Evolutionary conservation across 2,329 filamentous ascomycete species (phyloP), one percentile per base, ranked within the genome.

Genomic region (Teratosphaeria pseudoeucalypti): DNA sequence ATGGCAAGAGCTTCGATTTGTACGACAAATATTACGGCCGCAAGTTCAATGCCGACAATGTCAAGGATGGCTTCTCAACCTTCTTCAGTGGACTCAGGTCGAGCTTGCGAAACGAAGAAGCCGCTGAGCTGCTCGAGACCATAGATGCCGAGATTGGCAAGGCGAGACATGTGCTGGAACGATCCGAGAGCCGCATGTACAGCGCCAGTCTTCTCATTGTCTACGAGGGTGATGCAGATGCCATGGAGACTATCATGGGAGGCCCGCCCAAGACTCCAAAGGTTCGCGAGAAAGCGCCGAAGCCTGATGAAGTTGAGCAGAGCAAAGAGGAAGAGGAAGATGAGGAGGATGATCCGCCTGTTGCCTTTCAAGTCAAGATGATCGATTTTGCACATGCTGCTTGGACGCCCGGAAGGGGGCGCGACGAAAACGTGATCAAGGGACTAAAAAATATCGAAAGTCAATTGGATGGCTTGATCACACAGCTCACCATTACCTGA

Each of bases 371-470:
- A 12, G 80, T 96, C 56, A 94, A 92, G 71, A 80, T 99, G 63
- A 99, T 99, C 67, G 94, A 99, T 73, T 99, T 99, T 79, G 94
- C 94, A 1, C 94, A 99, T 74, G 94, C 94, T 11, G 77, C 79
- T 56, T 97, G 88, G 86, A 87, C 85, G 1, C 88, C 89, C 0
- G 90, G 90, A 1, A 76, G 87, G 67, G 92, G 92, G 0, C 87
- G 88, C 0, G 94, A 99, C 72, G 87, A 95, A 75, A 97, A 97
- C 70, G 86, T 96, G 34, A 85, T 97, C 66, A 81, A 85, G 60
- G 81, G 88, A 58, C 74, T 95, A 62, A 68, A 66, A 60, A 70
- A 67, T 43, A 63, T 70, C 11, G 70, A 73, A 56, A 62, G 65
- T 34, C 67, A 70, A 64, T 68, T 72, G 64, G 67, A 72, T 56